Conservation (phyloP, 306 rosid genomes). For the Quercus agrifolia region DNA sequence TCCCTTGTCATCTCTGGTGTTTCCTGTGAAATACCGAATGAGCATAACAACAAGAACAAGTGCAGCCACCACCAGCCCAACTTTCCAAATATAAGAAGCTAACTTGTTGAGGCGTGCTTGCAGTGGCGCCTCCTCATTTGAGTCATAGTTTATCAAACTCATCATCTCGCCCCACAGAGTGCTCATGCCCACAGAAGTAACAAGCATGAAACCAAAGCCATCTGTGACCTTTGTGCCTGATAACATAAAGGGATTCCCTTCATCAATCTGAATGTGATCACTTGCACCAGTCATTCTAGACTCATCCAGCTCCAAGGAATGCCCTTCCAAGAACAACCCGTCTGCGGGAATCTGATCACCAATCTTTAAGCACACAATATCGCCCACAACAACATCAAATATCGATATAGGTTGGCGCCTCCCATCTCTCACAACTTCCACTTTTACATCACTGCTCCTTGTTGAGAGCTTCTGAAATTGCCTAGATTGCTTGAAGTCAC, state of each 20-base stretch:
- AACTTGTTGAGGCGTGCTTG: constrained; percentile 23
- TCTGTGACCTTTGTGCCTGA: constrained; percentile 26
- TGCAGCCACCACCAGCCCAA: constrained; percentile 14
- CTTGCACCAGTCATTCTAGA: constrained; percentile 31
- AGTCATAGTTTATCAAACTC: constrained; percentile 13
- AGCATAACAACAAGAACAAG: constrained; percentile 19
- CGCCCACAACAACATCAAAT: constrained; percentile 19
- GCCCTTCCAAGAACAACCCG: constrained; percentile 19
- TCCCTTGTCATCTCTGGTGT: constrained; percentile 8
- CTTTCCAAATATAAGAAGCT: constrained; percentile 14
- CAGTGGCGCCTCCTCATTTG: constrained; percentile 9
- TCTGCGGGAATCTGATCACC: constrained; percentile 28
- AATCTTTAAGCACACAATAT: constrained; percentile 18
- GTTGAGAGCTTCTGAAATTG: constrained; percentile 26
- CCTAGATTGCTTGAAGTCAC: constrained; percentile 24
- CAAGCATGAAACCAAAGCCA: constrained; percentile 26
- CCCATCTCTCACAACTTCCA: constrained; percentile 22
- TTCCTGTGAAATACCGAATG: constrained; percentile 24
- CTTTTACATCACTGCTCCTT: constrained; percentile 5
- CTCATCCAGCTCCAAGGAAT: constrained; percentile 22
- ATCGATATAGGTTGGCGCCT: constrained; percentile 8
- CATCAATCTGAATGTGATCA: constrained; percentile 6
- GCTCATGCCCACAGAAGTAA: constrained; percentile 23
- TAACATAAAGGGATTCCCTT: constrained; percentile 13
- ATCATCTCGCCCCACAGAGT: constrained; percentile 27